Conservation (phyloP, 2,329 filamentous ascomycete species). For the Cladosporium sp. region DNA sequence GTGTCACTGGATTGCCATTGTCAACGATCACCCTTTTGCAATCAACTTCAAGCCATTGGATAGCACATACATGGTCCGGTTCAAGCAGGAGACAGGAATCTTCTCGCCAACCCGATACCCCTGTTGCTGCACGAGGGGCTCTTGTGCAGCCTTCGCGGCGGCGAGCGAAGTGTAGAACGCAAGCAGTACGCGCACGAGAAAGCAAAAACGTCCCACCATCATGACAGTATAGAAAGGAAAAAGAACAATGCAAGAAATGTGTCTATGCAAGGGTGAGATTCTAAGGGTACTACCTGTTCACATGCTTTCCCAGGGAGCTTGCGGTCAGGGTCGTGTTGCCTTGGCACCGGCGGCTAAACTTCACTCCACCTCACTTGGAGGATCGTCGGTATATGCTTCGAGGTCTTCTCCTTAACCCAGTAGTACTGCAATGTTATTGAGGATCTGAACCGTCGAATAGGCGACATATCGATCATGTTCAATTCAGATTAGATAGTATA, state of each 20-base stretch:
- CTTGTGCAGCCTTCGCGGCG: conserved; percentile 38
- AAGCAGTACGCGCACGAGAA: conserved; percentile 26
- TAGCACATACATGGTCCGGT: conserved; percentile 47
- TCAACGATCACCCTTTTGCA: background rate
- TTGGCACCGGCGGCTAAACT: too few species aligned
- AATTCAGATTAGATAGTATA: too few species aligned
- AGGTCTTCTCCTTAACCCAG: too few species aligned
- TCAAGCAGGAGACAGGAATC: conserved; percentile 50
- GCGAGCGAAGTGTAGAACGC: conserved; percentile 34
- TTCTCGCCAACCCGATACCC: conserved; percentile 46
- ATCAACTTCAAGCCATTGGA: background rate
- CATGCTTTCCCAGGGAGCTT: background rate
- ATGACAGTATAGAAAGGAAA: conserved; percentile 12
- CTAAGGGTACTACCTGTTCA: conserved; percentile 1
- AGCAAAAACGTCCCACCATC: conserved; percentile 23
- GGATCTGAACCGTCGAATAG: too few species aligned
- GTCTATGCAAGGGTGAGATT: conserved; percentile 13
- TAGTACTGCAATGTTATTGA: too few species aligned
- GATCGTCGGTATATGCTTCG: too few species aligned
- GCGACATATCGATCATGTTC: too few species aligned
- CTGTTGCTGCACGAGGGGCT: conserved; percentile 36
- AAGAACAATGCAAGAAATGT: too few species aligned
- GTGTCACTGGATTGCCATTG: conserved; percentile 63
- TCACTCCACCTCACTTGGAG: too few species aligned
- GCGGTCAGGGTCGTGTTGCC: too few species aligned